Evolutionary conservation across 352 stramenopile species (phyloP).

Genomic region (Globisporangium mamillatum): DNA sequence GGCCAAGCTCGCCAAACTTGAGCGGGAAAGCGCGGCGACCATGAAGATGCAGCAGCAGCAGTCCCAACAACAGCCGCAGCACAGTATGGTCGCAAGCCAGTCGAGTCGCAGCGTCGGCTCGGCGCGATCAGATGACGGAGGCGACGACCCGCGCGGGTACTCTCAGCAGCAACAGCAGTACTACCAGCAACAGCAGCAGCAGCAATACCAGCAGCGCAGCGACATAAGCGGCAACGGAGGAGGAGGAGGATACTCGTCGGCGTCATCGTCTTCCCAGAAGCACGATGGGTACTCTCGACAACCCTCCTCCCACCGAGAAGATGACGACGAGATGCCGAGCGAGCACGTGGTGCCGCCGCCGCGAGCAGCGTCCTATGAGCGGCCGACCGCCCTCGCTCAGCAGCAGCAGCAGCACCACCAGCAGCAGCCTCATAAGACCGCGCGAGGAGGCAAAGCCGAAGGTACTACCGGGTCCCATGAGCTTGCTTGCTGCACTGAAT

Average conservation of each 20-base stretch:
- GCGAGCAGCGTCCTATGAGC: constrained; percentile 31
- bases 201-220: constrained; percentile 26
- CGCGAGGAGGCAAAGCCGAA: constrained; percentile 43
- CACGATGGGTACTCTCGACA: constrained; percentile 20
- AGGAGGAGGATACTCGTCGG: not conserved
- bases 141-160: constrained; percentile 20
- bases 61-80: constrained; percentile 27
- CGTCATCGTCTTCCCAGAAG: not conserved
- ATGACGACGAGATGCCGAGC: constrained; percentile 24
- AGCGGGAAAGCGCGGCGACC: constrained; percentile 49
- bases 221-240: constrained; percentile 15
- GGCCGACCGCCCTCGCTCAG: constrained; percentile 10
- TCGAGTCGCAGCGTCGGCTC: constrained; percentile 20
- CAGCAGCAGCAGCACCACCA: constrained; percentile 19
- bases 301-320: constrained; percentile 18
- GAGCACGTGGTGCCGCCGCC: constrained; percentile 40
- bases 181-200: constrained; percentile 23
- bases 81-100: constrained; percentile 14
- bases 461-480: constrained; percentile 28
- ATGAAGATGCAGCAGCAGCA: constrained; percentile 28
- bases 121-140: constrained; percentile 28
- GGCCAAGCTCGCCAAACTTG: constrained; percentile 89
- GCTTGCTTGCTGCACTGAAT: constrained; percentile 11
- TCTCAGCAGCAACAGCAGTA: constrained; percentile 25
- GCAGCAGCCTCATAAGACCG: constrained; percentile 24